These are phyloP conservation scores for Sporothrix euskadiensis DNA, from an alignment of 2,329 filamentous ascomycete species.

Conservation along the genomic window DNA sequence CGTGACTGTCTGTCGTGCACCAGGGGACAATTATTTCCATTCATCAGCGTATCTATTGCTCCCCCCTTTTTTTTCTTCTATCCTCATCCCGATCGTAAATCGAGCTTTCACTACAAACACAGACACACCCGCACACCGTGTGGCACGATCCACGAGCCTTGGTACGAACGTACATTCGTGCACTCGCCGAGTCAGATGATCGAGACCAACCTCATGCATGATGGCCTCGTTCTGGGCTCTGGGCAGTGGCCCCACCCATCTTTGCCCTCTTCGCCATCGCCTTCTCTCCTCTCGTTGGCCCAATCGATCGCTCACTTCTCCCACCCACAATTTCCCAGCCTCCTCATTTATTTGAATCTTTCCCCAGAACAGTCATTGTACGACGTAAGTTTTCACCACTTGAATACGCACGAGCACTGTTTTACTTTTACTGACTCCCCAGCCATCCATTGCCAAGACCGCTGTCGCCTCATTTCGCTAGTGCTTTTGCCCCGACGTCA, in stretches of 20 bases:
- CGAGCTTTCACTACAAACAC: background rate
- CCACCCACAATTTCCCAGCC: background rate
- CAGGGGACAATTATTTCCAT: background rate
- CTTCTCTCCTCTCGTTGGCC: background rate
- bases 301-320: slow-evolving; percentile 1
- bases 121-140: background rate
- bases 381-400: background rate
- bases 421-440: background rate
- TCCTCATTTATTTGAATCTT: slow-evolving; percentile 6
- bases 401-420: background rate
- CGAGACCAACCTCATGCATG: background rate
- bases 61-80: background rate
- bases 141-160: background rate
- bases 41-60: background rate
- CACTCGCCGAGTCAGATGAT: background rate
- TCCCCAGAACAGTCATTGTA: background rate
- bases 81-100: background rate
- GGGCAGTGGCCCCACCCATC: slow-evolving; percentile 4
- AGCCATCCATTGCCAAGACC: slow-evolving; percentile 2
- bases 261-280: slow-evolving; percentile 5
- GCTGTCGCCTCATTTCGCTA: background rate
- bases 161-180: background rate
- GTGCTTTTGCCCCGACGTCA: slow-evolving; percentile 8
- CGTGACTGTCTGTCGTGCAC: background rate
- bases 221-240: background rate